These are phyloP conservation scores for Teratosphaeria zuluensis DNA, from an alignment of 2,329 filamentous ascomycete species.

Conservation along the genomic window DNA sequence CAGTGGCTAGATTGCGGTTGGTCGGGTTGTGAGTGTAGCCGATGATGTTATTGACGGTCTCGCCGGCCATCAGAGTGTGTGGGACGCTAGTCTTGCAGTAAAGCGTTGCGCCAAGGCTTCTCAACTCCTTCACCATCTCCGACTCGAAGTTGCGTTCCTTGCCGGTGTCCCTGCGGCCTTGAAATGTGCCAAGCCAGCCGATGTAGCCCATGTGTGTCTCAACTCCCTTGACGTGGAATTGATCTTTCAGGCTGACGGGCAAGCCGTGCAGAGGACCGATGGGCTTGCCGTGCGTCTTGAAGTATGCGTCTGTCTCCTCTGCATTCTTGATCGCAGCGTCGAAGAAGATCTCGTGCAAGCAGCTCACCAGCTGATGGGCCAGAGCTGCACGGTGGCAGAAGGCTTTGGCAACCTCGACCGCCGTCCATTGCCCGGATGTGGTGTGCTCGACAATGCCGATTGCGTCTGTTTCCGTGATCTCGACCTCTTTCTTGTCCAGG, in stretches of 20 bases:
- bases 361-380: slow-evolving; percentile 39
- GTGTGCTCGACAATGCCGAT: slow-evolving; percentile 47
- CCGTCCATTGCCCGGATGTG: slow-evolving; percentile 45
- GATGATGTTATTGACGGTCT: slow-evolving; percentile 54
- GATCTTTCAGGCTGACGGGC: slow-evolving; percentile 40
- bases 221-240: slow-evolving; percentile 39
- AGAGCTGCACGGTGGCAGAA: slow-evolving; percentile 49
- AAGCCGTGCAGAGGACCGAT: slow-evolving; percentile 40
- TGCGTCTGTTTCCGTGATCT: slow-evolving; percentile 53
- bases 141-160: slow-evolving; percentile 46
- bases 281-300: slow-evolving; percentile 25
- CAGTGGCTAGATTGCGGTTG: slow-evolving; percentile 44
- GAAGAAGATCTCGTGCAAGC: slow-evolving; percentile 41
- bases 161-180: slow-evolving; percentile 43
- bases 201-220: slow-evolving; percentile 50
- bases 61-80: slow-evolving; percentile 46
- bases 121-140: slow-evolving; percentile 47
- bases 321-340: slow-evolving; percentile 35
- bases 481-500: slow-evolving; percentile 43
- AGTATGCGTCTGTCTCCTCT: slow-evolving; percentile 33
- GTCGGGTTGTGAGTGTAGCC: slow-evolving; percentile 48
- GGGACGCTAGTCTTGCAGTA: slow-evolving; percentile 50
- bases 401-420: slow-evolving; percentile 45
- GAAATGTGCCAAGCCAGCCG: slow-evolving; percentile 54
- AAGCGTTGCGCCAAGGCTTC: slow-evolving; percentile 43